Conservation (phyloP, 768 basidiomycete genomes). For the Podaxis sp. region DNA sequence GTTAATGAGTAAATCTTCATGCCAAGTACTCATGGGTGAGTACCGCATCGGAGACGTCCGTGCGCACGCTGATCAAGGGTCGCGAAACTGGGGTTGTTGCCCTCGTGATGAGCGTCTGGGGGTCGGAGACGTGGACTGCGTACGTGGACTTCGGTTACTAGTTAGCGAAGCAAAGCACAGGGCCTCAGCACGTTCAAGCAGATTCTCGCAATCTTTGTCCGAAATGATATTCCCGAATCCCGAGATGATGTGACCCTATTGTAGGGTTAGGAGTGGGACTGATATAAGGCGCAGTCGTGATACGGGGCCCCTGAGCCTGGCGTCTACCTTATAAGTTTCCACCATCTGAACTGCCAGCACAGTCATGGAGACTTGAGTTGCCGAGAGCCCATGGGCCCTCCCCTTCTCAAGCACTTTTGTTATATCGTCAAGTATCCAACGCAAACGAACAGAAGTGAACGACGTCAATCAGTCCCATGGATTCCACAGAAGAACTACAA, state of each 20-base stretch:
- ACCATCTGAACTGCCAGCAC: conserved; percentile 3
- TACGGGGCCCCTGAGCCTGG: not conserved
- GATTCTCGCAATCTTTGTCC: too few species aligned
- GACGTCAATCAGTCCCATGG: conserved; percentile 45
- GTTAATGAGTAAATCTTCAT: too few species aligned
- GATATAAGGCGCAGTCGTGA: not conserved
- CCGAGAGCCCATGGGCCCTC: conserved; percentile 69
- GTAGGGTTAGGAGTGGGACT: not conserved
- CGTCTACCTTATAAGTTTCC: not conserved
- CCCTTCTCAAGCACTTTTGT: conserved; percentile 53
- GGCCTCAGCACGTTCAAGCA: too few species aligned
- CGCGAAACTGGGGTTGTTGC: too few species aligned
- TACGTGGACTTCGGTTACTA: too few species aligned
- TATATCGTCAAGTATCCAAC: conserved; percentile 22
- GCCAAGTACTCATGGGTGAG: too few species aligned
- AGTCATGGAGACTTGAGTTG: conserved; percentile 74
- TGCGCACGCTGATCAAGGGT: too few species aligned
- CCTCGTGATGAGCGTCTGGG: too few species aligned
- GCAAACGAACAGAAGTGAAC: conserved; percentile 11
- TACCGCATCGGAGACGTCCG: too few species aligned
- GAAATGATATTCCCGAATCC: too few species aligned
- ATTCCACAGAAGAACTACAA: conserved; percentile 68
- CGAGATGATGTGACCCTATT: not conserved
- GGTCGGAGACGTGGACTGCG: too few species aligned
- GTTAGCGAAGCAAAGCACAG: too few species aligned